phyloP scores from a whole-genome alignment of 2,329 filamentous ascomycete species.

The Aspergillus ochraceoroseus region DNA sequence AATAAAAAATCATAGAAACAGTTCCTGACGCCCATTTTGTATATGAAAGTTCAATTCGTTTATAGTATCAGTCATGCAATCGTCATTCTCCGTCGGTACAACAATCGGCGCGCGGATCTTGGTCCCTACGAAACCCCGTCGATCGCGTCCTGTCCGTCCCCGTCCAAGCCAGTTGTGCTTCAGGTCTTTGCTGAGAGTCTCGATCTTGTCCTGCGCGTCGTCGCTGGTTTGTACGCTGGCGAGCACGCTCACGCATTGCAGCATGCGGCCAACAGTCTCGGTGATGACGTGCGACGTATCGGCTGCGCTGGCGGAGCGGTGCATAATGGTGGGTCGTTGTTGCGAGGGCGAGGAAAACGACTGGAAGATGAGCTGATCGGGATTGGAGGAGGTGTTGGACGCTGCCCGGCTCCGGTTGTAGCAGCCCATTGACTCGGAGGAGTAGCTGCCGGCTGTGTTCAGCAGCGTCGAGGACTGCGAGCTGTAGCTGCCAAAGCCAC shows the following conservation, averaged over 20 bases:
- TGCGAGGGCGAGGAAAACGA: conserved; percentile 40
- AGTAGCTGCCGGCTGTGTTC: conserved; percentile 56
- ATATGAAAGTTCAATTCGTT: conserved; percentile 19
- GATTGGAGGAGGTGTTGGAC: conserved; percentile 67
- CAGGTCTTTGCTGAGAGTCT: conserved; percentile 75
- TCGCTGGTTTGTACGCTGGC: conserved; percentile 70
- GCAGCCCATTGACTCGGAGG: conserved; percentile 50
- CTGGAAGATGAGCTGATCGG: conserved; percentile 43
- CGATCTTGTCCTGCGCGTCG: conserved; percentile 70
- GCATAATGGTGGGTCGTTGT: conserved; percentile 33
- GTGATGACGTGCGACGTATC: conserved; percentile 68
- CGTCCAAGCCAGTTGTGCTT: conserved; percentile 97
- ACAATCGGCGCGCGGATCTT: conserved; percentile 42
- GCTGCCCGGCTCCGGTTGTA: conserved; percentile 69
- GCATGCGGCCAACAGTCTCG: conserved; percentile 89
- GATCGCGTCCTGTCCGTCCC: conserved; percentile 80
- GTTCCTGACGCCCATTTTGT: conserved; percentile 26
- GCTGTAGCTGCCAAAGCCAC: conserved; percentile 70
- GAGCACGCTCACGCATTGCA: conserved; percentile 92
- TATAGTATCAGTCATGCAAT: conserved; percentile 19
- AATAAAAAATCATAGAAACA: conserved; percentile 25
- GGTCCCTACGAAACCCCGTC: conserved; percentile 80
- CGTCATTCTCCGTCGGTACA: conserved; percentile 25
- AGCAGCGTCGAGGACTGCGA: conserved; percentile 74
- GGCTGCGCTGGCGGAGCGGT: conserved; percentile 28